Base-by-base conservation (phyloP, 1,284 basidiomycete genomes). In the Vanrija humicola region DNA sequence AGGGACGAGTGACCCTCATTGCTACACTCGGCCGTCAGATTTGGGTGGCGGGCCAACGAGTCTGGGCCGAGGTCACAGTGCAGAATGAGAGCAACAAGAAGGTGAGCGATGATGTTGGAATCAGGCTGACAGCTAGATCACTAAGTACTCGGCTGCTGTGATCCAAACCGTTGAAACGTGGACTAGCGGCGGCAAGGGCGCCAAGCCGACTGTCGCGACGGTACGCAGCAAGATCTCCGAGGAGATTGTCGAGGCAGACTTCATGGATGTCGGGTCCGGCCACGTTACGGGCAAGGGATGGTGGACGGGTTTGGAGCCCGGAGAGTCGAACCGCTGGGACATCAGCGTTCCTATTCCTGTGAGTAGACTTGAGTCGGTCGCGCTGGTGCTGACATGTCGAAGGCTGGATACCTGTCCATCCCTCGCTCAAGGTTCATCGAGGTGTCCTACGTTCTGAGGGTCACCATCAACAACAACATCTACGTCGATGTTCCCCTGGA, bases 1-100 rank as follows among this genome's bases (percentile, higher is more conserved):
- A 75, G 52, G 85, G 86, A 10, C 84, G 85, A 67, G 83, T 95
- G n/a, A 82, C 82, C 48, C 72, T 96, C 19, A 84, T 82, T 12
- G 88, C 87, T 0, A 82, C 80, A 43, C 73, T 96, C 23, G 88
- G 89, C 66, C 84, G 93, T 21, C 74, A 84, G 19, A 81, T 82
- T 40, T 97, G 92, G 89, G 79, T 96, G 28, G 86, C 92, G 14
- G 93, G 94, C 5, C 90, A 94, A 71, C 80, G 82, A 38, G 87
- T 90, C 61, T 85, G 84, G 72, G 71, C 93, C 43, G 82, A 86
- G 58, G 74, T 95, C 19, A 78, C 75, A 6, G 83, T 94, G 19
- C 76, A 78, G 50, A 97, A 97, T 71, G 82, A 85, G 38, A 88
- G 86, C 38, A 84, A 80, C 69, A 90, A 86, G 70, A 81, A 80